phyloP scores from a whole-genome alignment of 2,329 filamentous ascomycete genomes.

The Bipolaris oryzae region DNA sequence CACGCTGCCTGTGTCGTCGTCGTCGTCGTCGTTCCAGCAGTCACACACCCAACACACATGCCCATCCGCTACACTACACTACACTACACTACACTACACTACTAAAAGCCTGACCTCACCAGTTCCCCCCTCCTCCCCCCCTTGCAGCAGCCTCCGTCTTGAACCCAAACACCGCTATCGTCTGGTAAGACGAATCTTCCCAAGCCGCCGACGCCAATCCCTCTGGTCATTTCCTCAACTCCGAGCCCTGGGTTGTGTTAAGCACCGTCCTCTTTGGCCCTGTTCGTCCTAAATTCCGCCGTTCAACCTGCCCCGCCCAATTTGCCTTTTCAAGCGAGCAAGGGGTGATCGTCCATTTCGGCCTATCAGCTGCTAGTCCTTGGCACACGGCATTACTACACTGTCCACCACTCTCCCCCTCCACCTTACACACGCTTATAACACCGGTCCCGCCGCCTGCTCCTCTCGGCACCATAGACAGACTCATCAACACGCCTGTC shows the following conservation, averaged over 20 bases:
- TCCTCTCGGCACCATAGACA: conserved; percentile 7
- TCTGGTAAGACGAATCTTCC: conserved; percentile 23
- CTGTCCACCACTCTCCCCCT: conserved; percentile 22
- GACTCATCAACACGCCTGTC: background rate
- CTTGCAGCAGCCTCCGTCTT: conserved; percentile 14
- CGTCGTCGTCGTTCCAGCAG: conserved; percentile 11
- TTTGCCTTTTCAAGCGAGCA: conserved; percentile 18
- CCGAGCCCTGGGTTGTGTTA: conserved; percentile 18
- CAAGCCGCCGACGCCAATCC: conserved; percentile 24
- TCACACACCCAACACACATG: background rate
- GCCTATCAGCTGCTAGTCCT: conserved; percentile 36
- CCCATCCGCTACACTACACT: background rate
- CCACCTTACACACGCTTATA: conserved; percentile 27
- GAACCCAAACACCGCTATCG: conserved; percentile 7
- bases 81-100: no score
- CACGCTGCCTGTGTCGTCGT: conserved; percentile 14
- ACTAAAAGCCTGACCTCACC: conserved; percentile 39
- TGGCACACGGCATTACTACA: conserved; percentile 31
- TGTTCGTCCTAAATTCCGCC: conserved; percentile 24
- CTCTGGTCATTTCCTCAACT: conserved; percentile 28
- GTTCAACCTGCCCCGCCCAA: conserved; percentile 21
- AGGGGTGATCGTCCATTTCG: conserved; percentile 21
- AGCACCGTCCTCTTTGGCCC: conserved; percentile 15
- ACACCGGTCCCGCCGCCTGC: conserved; percentile 20
- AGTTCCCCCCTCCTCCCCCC: background rate